Evolutionary conservation across 306 rosid species (phyloP), one percentile per base, ranked within the genome.

Genomic region (Potentilla sterilis): DNA sequence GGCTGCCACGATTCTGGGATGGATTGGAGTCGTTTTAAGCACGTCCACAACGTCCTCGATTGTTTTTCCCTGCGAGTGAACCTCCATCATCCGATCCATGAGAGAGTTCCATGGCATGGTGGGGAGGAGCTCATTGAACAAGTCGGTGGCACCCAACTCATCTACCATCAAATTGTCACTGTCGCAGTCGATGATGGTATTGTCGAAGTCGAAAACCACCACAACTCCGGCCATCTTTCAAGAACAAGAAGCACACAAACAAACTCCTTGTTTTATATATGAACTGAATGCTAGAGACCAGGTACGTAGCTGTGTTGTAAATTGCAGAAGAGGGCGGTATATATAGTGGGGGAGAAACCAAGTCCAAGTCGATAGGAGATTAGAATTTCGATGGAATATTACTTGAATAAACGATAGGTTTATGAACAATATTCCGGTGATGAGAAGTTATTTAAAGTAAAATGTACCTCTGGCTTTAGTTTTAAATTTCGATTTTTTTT

Each of bases 81-180:
- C 97, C 82, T 72, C 68, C 97, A 89, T 89, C 90, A 89, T 86
- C 81, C 73, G 81, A 67, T 91, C 97, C 96, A 49, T 93, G 67
- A 40, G 72, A 15, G 55, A 16, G 55, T 49, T 49, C 55, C 21
- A 49, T 16, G 55, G 55, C n/a, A 49, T 49, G 55, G 93, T 84
- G 21, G 93, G 89, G 74, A 83, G 87, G 18, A 92, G 89, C 1
- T 79, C 67, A 49, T 90, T 86, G 87, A 88, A 92, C 79, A 84
- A 83, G 70, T 90, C 89, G 2, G 92, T 88, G 54, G 75, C 75
- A 67, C 92, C 93, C 59, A 92, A 74, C 16, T 82, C 92, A 7
- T 92, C 97, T 9, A 92, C 58, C 37, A 88, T 89, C 89, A 88
- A 88, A 10, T 92, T 88, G 79, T 92, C 97, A 37, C 96, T 88